These are phyloP conservation scores for Eucalyptus fibrosa DNA, from an alignment of 345 rosid genomes.

Conservation along the genomic window DNA sequence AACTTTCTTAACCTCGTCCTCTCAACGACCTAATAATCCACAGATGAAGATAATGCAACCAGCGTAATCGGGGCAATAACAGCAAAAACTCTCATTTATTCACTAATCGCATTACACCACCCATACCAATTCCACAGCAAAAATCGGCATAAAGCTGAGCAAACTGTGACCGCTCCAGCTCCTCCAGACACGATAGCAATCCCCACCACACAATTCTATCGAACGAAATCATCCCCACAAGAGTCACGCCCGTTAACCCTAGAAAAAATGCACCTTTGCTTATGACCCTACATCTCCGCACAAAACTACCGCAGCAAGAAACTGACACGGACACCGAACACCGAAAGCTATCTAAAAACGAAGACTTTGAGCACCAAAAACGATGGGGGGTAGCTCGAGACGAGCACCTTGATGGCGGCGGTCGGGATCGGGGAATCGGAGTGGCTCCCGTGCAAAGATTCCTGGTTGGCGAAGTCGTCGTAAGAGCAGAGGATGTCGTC, in stretches of 20 bases:
- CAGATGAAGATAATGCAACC: not conserved
- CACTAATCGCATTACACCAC: not conserved
- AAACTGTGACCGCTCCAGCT: not conserved
- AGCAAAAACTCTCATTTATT: not conserved
- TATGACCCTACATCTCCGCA: not conserved
- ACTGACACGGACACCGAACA: not conserved
- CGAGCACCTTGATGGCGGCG: conserved; percentile 26
- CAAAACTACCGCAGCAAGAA: not conserved
- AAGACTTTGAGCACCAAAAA: not conserved
- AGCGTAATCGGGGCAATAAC: not conserved
- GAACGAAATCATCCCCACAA: not conserved
- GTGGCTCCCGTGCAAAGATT: conserved; percentile 47
- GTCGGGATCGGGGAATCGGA: conserved; percentile 42
- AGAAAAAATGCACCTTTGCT: not conserved
- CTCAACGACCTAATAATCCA: not conserved
- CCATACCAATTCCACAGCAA: not conserved
- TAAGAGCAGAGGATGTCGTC: conserved; percentile 97
- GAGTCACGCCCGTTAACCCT: not conserved
- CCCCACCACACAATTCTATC: not conserved
- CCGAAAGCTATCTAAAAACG: not conserved
- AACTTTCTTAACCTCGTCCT: not conserved
- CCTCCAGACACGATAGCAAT: not conserved
- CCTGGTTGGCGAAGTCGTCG: conserved; percentile 72
- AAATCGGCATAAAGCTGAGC: not conserved
- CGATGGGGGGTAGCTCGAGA: not conserved